Evolutionary conservation across 2,329 filamentous ascomycete species (phyloP), one percentile per base, ranked within the genome.

Genomic region (Calonectria leucothoes): DNA sequence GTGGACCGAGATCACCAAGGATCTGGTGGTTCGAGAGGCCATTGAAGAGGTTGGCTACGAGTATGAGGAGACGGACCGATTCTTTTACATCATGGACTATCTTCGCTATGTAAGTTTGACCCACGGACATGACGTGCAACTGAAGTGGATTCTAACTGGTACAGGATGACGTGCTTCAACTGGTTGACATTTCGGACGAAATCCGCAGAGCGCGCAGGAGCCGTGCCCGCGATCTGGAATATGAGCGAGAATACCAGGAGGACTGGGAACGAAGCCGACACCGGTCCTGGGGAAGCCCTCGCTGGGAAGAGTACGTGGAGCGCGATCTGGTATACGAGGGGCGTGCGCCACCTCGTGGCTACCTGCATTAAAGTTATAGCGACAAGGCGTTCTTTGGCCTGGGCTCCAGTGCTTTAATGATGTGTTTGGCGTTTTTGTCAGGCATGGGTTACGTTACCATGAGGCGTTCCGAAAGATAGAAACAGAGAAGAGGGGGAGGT

Each of bases 1-100:
- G 87, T 98, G 96, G 96, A 99, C 97, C 0, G 97, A 98, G 85
- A 95, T 99, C 79, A 98, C 96, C 57, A 98, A 98, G 85, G 96
- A 98, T 78, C 86, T 98, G 42, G 95, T 98, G 20, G 89, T 93
- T 72, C 92, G 93, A 66, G 95, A 98, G 82, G 97, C 97, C 23
- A 94, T 98, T 76, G 93, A 98, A 78, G 89, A 93, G 80, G 86
- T 93, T 81, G 95, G 95, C 3, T 98, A 98, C 84, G 92, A 94
- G 73, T 98, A 93, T 81, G 95, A 98, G 82, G 96, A 98, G 88
- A 97, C 95, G 0, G 93, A 95, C 68, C 91, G 90, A 75, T 97
- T 95, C 85, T 98, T 94, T 85, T 98, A 98, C 84, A 92, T 98
- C 57, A 96, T 98, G 88, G 92, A 96, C 75, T 98, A 98, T 83